phyloP scores from a whole-genome alignment of 352 stramenopile species.

The Phytophthora quininea region DNA sequence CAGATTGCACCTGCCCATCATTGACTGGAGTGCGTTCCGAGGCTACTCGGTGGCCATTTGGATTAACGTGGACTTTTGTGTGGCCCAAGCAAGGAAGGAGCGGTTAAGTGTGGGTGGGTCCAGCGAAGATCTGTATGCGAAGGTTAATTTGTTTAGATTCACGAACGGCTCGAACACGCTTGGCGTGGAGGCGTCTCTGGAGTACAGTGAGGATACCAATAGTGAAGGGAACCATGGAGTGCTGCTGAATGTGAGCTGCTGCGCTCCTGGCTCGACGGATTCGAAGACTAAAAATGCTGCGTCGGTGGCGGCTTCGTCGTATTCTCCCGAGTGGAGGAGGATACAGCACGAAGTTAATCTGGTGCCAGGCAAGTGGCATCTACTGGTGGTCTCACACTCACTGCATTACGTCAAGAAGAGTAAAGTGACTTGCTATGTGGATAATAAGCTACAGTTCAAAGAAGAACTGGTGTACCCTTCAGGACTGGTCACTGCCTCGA shows the following conservation, averaged over 20 bases:
- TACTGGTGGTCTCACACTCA: slow-evolving; percentile 77
- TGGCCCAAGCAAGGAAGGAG: slow-evolving; percentile 25
- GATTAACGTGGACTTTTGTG: slow-evolving; percentile 59
- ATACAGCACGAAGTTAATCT: slow-evolving; percentile 55
- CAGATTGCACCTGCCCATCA: slow-evolving; percentile 73
- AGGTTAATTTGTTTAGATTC: slow-evolving; percentile 79
- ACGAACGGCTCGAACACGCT: slow-evolving; percentile 71
- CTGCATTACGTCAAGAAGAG: slow-evolving; percentile 89
- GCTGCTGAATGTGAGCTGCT: slow-evolving; percentile 62
- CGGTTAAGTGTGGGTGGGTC: background rate
- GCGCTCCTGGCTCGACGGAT: slow-evolving; percentile 33
- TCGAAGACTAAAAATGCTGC: slow-evolving; percentile 35
- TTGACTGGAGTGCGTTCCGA: slow-evolving; percentile 82
- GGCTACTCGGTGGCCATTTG: slow-evolving; percentile 82
- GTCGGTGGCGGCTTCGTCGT: slow-evolving; percentile 40
- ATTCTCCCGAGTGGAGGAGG: slow-evolving; percentile 59
- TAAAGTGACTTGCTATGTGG: slow-evolving; percentile 76
- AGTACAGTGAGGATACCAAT: slow-evolving; percentile 43
- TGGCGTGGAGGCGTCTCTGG: slow-evolving; percentile 73
- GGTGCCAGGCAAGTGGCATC: slow-evolving; percentile 60
- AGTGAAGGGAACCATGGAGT: slow-evolving; percentile 25
- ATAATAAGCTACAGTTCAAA: slow-evolving; percentile 63
- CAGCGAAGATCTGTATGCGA: slow-evolving; percentile 30
- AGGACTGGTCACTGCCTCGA: slow-evolving; percentile 71
- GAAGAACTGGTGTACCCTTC: slow-evolving; percentile 84